These are phyloP conservation scores for Takashimella tepidaria DNA, from an alignment of 1,284 basidiomycete genomes.

Conservation along the genomic window DNA sequence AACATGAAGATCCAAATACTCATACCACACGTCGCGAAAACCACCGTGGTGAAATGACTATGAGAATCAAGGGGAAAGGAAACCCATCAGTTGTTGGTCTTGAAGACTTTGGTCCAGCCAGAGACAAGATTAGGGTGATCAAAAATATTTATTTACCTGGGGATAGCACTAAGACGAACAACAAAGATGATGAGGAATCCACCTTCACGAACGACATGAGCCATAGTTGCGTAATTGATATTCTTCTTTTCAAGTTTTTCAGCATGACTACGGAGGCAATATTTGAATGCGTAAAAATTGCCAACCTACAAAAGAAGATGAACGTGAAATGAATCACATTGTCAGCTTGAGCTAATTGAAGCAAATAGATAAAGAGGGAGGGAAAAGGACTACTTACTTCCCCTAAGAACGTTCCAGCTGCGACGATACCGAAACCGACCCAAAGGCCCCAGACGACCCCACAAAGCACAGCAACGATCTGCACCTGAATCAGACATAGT, in stretches of 20 bases:
- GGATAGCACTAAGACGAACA: constrained; percentile 71
- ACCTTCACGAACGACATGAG: constrained; percentile 68
- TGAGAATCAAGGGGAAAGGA: no score
- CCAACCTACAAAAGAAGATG: constrained; percentile 56
- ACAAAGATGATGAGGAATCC: constrained; percentile 71
- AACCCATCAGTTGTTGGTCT: no score
- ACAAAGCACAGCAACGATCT: constrained; percentile 41
- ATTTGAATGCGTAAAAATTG: constrained; percentile 46
- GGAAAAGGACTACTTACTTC: constrained; percentile 28
- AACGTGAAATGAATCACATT: constrained; percentile 47
- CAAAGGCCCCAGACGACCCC: constrained; percentile 46
- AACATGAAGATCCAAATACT: constrained; percentile 62
- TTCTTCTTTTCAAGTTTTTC: constrained; percentile 67
- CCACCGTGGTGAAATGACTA: constrained; percentile 52
- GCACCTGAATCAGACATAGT: constrained; percentile 7
- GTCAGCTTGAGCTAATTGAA: no score
- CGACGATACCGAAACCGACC: constrained; percentile 43
- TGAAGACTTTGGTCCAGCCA: neutral
- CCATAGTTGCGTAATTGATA: constrained; percentile 69
- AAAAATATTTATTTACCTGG: constrained; percentile 56
- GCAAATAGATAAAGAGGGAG: no score
- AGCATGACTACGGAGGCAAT: constrained; percentile 56
- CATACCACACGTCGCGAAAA: constrained; percentile 77
- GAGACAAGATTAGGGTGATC: no score
- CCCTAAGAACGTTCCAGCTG: constrained; percentile 37